Conservation (phyloP, 768 basidiomycete species). For the Suillus spraguei region DNA sequence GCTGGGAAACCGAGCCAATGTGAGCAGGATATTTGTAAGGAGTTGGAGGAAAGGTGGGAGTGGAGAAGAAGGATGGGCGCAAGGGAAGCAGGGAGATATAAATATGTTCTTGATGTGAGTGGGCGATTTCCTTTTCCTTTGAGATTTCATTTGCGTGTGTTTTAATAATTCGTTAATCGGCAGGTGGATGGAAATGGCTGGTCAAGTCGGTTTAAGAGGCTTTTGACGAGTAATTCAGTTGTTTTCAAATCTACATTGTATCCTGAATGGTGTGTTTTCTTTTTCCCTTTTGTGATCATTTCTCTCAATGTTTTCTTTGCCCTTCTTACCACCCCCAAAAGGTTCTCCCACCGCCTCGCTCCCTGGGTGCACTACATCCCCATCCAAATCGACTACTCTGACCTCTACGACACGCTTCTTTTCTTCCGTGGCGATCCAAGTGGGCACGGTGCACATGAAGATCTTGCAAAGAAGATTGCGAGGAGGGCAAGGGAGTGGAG, state of each 20-base stretch:
- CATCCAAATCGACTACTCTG: conserved; percentile 58
- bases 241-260: conserved; percentile 68
- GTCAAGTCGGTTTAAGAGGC: conserved; percentile 61
- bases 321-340: conserved; percentile 15
- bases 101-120: conserved; percentile 55
- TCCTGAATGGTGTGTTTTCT: conserved; percentile 56
- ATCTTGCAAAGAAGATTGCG: conserved; percentile 55
- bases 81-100: conserved; percentile 51
- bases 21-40: conserved; percentile 41
- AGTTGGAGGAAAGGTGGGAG: conserved; percentile 45
- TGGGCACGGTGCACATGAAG: conserved; percentile 63
- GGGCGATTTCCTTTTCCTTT: neutral
- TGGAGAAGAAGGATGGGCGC: conserved; percentile 46
- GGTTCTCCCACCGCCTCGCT: conserved; percentile 53
- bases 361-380: conserved; percentile 74
- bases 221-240: conserved; percentile 57
- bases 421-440: conserved; percentile 69
- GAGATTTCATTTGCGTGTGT: neutral
- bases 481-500: conserved; percentile 54
- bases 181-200: conserved; percentile 65
- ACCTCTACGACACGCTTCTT: conserved; percentile 63
- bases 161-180: neutral
- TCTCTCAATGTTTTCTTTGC: neutral
- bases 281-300: neutral
- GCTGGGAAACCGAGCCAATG: conserved; percentile 46